A percentile compares a stretch with the other conserved stretches of the same genome.
phyloP scores from a whole-genome alignment of 73 alveolate species.

The Tetrahymena borealis region DNA sequence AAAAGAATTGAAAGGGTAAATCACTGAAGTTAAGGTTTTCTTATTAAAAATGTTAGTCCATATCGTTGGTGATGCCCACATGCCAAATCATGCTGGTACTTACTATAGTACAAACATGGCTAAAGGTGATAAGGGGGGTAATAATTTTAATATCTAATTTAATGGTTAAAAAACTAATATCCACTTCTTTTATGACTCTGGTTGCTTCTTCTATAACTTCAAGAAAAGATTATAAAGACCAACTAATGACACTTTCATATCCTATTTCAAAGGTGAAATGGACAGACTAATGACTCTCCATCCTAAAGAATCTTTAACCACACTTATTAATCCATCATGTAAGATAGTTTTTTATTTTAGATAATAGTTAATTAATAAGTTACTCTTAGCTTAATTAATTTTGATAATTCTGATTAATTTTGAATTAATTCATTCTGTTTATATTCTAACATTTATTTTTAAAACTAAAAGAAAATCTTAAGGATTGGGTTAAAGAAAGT shows the following conservation, averaged over 20 bases:
- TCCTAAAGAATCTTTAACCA: not conserved
- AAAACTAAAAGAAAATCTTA: not conserved
- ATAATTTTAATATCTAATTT: constrained; percentile 11
- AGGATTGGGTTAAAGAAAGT: not conserved
- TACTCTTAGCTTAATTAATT: too few species aligned
- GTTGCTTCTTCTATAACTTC: not conserved
- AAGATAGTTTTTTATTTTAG: too few species aligned
- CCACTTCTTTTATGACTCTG: not conserved
- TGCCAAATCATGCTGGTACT: constrained; percentile 66
- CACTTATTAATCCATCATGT: too few species aligned
- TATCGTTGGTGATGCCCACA: constrained; percentile 69
- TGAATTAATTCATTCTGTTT: too few species aligned
- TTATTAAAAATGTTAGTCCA: constrained; percentile 59
- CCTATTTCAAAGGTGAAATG: not conserved
- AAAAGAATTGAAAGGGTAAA: not conserved
- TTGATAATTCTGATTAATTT: too few species aligned
- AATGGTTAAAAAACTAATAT: not conserved
- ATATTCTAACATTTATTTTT: not conserved
- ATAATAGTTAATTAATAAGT: too few species aligned
- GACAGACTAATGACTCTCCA: not conserved
- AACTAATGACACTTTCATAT: not conserved
- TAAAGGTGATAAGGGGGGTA: constrained; percentile 70
- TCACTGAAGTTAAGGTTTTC: constrained; percentile 27
- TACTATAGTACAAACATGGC: constrained; percentile 37
- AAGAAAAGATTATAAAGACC: not conserved